Evolutionary conservation across 2,329 filamentous ascomycete genomes (phyloP).

Genomic region (Trichophyton benhamiae): DNA sequence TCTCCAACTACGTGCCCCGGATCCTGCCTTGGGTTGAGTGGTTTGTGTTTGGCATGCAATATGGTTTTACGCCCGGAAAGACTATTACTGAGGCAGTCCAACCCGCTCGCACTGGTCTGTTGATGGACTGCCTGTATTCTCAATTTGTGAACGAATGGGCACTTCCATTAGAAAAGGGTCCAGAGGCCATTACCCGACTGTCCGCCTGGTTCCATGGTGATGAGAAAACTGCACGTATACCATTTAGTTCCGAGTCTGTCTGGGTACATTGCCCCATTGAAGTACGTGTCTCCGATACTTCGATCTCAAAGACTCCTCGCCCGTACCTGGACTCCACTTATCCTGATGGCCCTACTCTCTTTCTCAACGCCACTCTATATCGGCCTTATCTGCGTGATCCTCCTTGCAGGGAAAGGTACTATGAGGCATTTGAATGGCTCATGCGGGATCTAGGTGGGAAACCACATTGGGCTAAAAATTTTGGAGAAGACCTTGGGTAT

Average conservation of each 20-base stretch:
- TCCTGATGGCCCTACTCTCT: slow-evolving; percentile 59
- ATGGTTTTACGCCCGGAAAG: slow-evolving; percentile 63
- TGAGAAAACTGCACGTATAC: slow-evolving; percentile 57
- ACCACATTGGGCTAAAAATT: slow-evolving; percentile 93
- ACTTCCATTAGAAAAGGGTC: slow-evolving; percentile 70
- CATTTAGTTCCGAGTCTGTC: slow-evolving; percentile 63
- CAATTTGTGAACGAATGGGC: slow-evolving; percentile 99
- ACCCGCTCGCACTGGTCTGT: slow-evolving; percentile 62
- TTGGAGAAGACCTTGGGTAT: slow-evolving; percentile 45
- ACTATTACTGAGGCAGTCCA: slow-evolving; percentile 62
- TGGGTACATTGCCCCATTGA: slow-evolving; percentile 87
- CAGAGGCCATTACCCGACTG: slow-evolving; percentile 71
- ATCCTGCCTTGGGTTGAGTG: slow-evolving; percentile 83
- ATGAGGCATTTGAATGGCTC: slow-evolving; percentile 79
- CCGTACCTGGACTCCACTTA: slow-evolving; percentile 63
- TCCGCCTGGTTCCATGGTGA: slow-evolving; percentile 77
- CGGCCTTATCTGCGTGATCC: slow-evolving; percentile 68
- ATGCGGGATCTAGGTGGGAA: slow-evolving; percentile 74
- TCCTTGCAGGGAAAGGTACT: slow-evolving; percentile 64
- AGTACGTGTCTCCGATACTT: slow-evolving; percentile 71
- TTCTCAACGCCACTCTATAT: slow-evolving; percentile 84
- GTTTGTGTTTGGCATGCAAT: slow-evolving; percentile 97
- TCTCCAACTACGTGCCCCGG: slow-evolving; percentile 64
- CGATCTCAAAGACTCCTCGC: slow-evolving; percentile 37
- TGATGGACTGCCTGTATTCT: slow-evolving; percentile 97